Base-by-base conservation (phyloP, 495 filamentous ascomycete species). In the Gamarada debralockiae region DNA sequence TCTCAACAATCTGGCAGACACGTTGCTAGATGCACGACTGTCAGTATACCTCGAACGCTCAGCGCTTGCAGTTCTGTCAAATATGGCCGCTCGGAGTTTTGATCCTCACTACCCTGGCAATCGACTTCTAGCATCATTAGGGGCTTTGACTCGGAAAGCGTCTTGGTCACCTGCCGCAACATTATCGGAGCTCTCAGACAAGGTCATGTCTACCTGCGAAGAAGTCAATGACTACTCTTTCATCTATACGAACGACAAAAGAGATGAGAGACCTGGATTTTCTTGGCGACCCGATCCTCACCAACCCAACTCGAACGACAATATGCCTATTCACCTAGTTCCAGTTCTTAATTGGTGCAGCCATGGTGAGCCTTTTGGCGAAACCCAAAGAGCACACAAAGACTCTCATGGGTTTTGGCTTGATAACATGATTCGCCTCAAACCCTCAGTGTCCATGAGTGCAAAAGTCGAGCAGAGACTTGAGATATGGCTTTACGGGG, bases 151-250 rank as follows among this genome's bases (percentile, higher is more conserved):
- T 0, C 27, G 22, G n/a, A 24, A 40, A 18, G 27, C 43, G 3
- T 23, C 42, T n/a, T 54, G 52, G 52, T 9, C 52, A 2, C n/a
- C 27, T 10, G 31, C 40, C 14, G 23, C 10, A 8, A 29, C 14
- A n/a, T 18, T 54, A 17, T 17, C 9, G 3, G 5, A 48, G 17
- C 3, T 46, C 1, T n/a, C 20, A 0, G 43, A 54, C 6, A 54
- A 47, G 42, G 3, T 54, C 8, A 54, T 54, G 52, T 9, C 17
- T 10, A 48, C 38, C 9, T 54, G 52, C 27, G 52, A 46, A 21
- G 42, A 15, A 21, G 17, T 21, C 25, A 40, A 40, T 39, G 52
- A 54, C 23, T 54, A 54, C 36, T 54, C 52, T 14, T 54, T 54
- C 22, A 48, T 54, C 3, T 54, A 37, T 29, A 54, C 52, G 6